Evolutionary conservation across 2,329 filamentous ascomycete species (phyloP), one percentile per base, ranked within the genome.

Genomic region (Neocucurbitaria cava): DNA sequence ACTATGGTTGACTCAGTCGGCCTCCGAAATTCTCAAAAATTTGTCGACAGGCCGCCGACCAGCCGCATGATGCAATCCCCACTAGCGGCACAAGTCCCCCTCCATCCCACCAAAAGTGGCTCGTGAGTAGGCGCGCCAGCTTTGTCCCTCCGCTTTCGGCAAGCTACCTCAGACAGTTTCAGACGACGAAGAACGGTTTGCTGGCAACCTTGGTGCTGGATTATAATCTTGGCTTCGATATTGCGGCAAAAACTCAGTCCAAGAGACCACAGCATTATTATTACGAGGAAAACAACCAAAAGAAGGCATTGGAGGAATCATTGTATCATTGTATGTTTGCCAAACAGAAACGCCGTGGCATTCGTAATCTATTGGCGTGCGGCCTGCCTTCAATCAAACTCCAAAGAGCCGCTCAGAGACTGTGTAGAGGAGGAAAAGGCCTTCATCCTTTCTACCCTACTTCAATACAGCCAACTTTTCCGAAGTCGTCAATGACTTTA

Each of bases 11-110:
- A 62, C 54, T 62, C 59, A 59, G 50, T 57, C 56, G 47, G 46
- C 50, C 45, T 49, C 48, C 30, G 35, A 55, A 35, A 45, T 38
- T 42, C 48, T 59, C 55, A 64, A 72, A 74, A 67, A 64, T 70
- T 70, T 65, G 60, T 59, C 49, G 51, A 64, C 47, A 47, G 55
- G 60, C 62, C 62, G 64, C 56, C 49, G 51, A 64, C 47, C 46
- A 56, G 60, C 62, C 62, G 64, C 56, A 71, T 74, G 70, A 73
- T 73, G 71, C 70, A 65, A 74, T 73, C 54, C n/a, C 46, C 58
- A 49, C 61, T 64, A 61, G 51, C 48, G 55, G 49, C 49, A 56
- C 54, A 35, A 46, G n/a, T 35, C 13, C 31, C 31, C 31, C 31
- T 35, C 31, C 46, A 58, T 55, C 65, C 59, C 61, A 54, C 61